Percentiles rank a stretch among this genome's conserved stretches.
Conservation (phyloP, 75 land plant genomes). For the Ceratopteris richardii region DNA sequence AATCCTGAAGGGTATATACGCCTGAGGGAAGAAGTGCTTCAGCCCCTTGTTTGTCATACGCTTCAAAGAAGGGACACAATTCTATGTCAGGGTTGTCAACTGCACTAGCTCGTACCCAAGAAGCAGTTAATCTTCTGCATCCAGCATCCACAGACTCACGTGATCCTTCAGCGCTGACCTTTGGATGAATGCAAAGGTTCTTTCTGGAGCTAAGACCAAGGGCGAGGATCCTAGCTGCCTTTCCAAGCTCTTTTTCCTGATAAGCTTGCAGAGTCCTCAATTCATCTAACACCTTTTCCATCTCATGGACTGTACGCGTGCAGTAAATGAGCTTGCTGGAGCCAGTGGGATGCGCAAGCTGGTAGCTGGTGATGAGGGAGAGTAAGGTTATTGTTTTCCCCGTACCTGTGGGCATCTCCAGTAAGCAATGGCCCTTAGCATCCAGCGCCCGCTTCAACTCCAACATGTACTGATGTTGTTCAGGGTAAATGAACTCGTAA, state of each 20-base stretch:
- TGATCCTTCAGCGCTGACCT: slow-evolving; percentile 51
- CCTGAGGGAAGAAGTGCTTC: slow-evolving; percentile 75
- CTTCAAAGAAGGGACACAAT: slow-evolving; percentile 67
- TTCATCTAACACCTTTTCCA: slow-evolving; percentile 98
- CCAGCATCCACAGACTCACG: slow-evolving; percentile 92
- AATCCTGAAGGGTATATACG: slow-evolving; percentile 83
- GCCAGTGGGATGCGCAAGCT: slow-evolving; percentile 49
- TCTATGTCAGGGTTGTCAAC: slow-evolving; percentile 50
- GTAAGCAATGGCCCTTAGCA: slow-evolving; percentile 81
- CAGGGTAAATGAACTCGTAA: slow-evolving; percentile 93
- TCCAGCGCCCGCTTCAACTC: slow-evolving; percentile 91
- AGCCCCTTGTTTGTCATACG: slow-evolving; percentile 47
- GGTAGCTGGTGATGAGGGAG: slow-evolving; percentile 87
- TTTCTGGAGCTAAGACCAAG: slow-evolving; percentile 86
- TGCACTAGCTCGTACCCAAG: slow-evolving; percentile 79
- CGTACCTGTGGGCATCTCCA: slow-evolving; percentile 99
- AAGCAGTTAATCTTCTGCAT: slow-evolving; percentile 80
- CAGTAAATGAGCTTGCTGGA: slow-evolving; percentile 81
- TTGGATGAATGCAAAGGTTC: slow-evolving; percentile 88
- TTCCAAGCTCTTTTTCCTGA: slow-evolving; percentile 40
- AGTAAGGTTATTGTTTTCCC: slow-evolving; percentile 97
- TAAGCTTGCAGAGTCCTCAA: slow-evolving; percentile 55
- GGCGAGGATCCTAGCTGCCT: slow-evolving; percentile 51
- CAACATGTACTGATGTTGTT: slow-evolving; percentile 88
- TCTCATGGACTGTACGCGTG: slow-evolving; percentile 97